Evolutionary conservation across 2,329 filamentous ascomycete species (phyloP), one percentile per base, ranked within the genome.

Genomic region (Curvularia sp.): DNA sequence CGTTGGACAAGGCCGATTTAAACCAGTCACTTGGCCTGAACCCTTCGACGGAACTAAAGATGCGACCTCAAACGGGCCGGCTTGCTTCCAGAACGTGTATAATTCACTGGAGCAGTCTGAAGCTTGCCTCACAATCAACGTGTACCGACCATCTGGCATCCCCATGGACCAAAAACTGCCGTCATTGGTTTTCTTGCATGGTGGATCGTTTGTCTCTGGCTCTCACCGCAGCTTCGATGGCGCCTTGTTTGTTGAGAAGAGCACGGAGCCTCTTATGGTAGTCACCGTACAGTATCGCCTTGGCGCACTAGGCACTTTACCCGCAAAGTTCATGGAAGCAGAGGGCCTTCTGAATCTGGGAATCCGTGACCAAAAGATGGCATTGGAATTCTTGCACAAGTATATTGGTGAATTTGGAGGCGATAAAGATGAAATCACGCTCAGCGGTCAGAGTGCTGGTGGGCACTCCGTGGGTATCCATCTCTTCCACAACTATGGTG

Each of bases 71-170:
- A 81, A 78, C 49, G 81, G 81, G 3, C 79, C 80, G 1, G 71
- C 63, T 0, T 83, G 81, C 47, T 73, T 78, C 12, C 81, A 83
- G 58, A 77, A 80, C 68, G 74, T 58, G 64, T 84, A 12, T 18
- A 53, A 58, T 13, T 57, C 65, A 2, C 32, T 60, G 1, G 47
- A 51, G 9, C 73, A 76, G 55, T 70, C 69, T n/a, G 73, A 77
- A 55, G 73, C 71, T 28, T 77, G 74, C 55, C 65, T 77, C 23
- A 74, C 66, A 10, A 60, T 76, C 60, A 74, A 74, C 41, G 52
- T 77, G 0, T 75, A 67, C 45, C 68, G 74, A 28, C 68, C 73
- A 2, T 61, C 67, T 9, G 69, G 68, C 4, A 30, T 75, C 5
- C 55, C 72, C 2, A 59, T 68, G 30, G 55, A 65, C 5, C 54